These are phyloP conservation scores for Penicillium decumbens DNA, from an alignment of 2,329 filamentous ascomycete genomes.

Conservation along the genomic window DNA sequence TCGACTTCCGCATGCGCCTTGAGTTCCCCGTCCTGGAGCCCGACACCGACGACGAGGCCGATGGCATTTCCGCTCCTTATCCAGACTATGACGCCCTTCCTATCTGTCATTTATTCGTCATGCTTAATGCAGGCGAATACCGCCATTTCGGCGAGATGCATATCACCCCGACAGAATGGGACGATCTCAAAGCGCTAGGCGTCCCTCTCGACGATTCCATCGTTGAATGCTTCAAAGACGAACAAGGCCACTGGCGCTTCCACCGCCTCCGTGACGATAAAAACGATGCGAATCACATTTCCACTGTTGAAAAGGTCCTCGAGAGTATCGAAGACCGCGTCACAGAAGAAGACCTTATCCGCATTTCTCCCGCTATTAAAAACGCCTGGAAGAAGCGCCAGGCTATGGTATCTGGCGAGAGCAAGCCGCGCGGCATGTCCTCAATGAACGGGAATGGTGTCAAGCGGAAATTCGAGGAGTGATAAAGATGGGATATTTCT, in stretches of 20 bases:
- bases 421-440: conserved; percentile 23
- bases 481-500: conserved; percentile 8
- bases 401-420: conserved; percentile 33
- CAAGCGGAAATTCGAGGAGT: conserved; percentile 43
- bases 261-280: conserved; percentile 93
- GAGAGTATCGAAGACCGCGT: conserved; percentile 86
- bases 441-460: conserved; percentile 34
- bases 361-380: conserved; percentile 65
- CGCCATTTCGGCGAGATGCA: conserved; percentile 62
- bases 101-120: conserved; percentile 66
- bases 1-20: conserved; percentile 81
- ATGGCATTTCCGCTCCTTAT: conserved; percentile 60
- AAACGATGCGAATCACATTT: conserved; percentile 80
- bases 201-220: conserved; percentile 81
- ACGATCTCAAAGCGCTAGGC: conserved; percentile 65
- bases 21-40: conserved; percentile 69
- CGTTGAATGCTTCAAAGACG: conserved; percentile 83
- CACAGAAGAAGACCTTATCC: conserved; percentile 72
- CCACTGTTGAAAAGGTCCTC: conserved; percentile 77
- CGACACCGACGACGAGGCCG: conserved; percentile 61
- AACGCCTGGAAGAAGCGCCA: conserved; percentile 70
- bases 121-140: conserved; percentile 61
- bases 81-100: conserved; percentile 78
- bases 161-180: conserved; percentile 76
- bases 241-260: conserved; percentile 71